Evolutionary conservation across 1,139 yeast species (phyloP).

Genomic region (Suhomyces yuchorum): DNA sequence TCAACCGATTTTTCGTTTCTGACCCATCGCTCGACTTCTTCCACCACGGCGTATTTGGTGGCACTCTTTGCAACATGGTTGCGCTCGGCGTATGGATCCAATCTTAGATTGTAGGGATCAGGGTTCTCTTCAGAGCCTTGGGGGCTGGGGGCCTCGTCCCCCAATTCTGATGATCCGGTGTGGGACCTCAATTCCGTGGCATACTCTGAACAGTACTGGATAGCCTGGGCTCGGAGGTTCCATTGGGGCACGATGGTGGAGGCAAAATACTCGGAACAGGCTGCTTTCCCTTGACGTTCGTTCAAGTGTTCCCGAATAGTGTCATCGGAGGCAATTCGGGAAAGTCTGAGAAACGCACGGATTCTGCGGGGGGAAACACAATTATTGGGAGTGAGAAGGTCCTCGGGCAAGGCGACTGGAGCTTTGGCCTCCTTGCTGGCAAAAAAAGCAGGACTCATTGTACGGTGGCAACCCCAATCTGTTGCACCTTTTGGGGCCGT

Average conservation of each 20-base stretch:
- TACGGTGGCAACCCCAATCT: neutral
- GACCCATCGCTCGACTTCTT: conserved; percentile 41
- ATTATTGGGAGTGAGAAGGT: conserved; percentile 24
- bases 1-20: conserved; percentile 39
- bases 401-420: neutral
- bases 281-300: conserved; percentile 21
- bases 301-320: conserved; percentile 42
- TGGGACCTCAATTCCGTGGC: conserved; percentile 25
- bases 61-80: conserved; percentile 26
- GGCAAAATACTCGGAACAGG: conserved; percentile 34
- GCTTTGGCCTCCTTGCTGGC: neutral
- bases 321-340: conserved; percentile 45
- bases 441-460: conserved; percentile 2
- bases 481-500: too few species aligned
- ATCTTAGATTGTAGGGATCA: conserved; percentile 28
- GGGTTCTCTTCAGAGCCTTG: neutral
- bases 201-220: conserved; percentile 35
- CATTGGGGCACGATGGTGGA: conserved; percentile 40
- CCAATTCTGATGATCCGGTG: neutral
- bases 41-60: conserved; percentile 29
- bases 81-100: conserved; percentile 45
- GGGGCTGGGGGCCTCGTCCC: neutral
- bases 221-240: conserved; percentile 33
- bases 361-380: conserved; percentile 39
- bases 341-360: conserved; percentile 41